phyloP scores from a whole-genome alignment of 108 stramenopile genomes.

The Epithemia pelagica region DNA sequence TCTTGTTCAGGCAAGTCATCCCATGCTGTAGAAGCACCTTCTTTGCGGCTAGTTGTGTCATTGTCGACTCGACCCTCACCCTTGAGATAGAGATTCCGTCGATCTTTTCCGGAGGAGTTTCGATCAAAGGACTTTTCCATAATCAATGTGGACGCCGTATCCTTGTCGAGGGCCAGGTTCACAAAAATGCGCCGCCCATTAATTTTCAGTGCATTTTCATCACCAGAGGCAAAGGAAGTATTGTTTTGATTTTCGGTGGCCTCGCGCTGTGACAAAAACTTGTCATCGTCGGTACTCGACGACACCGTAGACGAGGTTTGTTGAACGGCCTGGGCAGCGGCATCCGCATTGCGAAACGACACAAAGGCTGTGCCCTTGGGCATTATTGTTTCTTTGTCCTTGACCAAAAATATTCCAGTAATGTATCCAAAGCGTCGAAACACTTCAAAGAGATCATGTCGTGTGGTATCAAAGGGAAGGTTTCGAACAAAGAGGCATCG shows the following conservation, averaged over 20 bases:
- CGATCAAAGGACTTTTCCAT: constrained; percentile 42
- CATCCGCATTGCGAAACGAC: constrained; percentile 36
- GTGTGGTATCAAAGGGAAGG: constrained; percentile 91
- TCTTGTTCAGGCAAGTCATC: constrained; percentile 78
- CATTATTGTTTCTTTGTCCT: constrained; percentile 73
- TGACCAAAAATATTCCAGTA: constrained; percentile 80
- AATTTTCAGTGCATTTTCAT: constrained; percentile 37
- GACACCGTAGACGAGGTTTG: neutral
- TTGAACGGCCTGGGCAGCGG: constrained; percentile 9
- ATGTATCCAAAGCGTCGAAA: constrained; percentile 82
- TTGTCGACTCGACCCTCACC: constrained; percentile 84
- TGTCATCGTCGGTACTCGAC: neutral
- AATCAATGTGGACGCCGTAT: constrained; percentile 67
- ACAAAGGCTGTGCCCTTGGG: constrained; percentile 89
- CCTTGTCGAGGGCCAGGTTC: constrained; percentile 70
- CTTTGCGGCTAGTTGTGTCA: constrained; percentile 26
- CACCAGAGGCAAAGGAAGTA: constrained; percentile 21
- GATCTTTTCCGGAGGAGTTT: constrained; percentile 64
- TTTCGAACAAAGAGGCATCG: constrained; percentile 86
- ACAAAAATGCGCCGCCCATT: constrained; percentile 60
- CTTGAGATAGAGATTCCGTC: constrained; percentile 91
- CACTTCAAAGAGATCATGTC: constrained; percentile 74
- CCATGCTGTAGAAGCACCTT: constrained; percentile 30
- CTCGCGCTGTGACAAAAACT: constrained; percentile 12
- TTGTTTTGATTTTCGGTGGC: constrained; percentile 8